Evolutionary conservation across 306 rosid genomes (phyloP).

Genomic region (Fragaria ananassa): DNA sequence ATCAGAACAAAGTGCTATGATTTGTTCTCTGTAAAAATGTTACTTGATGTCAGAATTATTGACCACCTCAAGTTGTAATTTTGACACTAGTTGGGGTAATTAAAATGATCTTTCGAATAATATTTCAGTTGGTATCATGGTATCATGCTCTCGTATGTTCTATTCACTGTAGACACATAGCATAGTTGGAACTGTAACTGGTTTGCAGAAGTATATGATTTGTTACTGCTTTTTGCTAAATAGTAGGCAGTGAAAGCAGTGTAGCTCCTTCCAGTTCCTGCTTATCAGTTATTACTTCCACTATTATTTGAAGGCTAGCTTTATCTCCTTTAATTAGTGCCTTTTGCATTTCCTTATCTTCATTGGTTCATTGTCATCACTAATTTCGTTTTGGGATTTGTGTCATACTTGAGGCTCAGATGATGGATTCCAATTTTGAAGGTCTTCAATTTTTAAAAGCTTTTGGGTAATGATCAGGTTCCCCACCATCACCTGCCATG

Average conservation of each 20-base stretch:
- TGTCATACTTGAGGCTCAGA: slow-evolving; percentile 1
- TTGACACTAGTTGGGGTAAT: not conserved
- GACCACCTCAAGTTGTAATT: not conserved
- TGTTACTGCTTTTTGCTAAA: not conserved
- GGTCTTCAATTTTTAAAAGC: not conserved
- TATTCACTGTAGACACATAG: not conserved
- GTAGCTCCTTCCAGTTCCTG: not conserved
- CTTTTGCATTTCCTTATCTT: slow-evolving; percentile 9
- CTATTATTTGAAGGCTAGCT: not conserved
- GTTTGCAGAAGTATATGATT: not conserved
- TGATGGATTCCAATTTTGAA: not conserved
- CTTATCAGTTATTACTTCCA: not conserved
- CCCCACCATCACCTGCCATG: slow-evolving; percentile 10
- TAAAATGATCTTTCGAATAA: not conserved
- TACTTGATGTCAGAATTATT: not conserved
- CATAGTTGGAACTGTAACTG: not conserved
- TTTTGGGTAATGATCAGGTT: slow-evolving; percentile 11
- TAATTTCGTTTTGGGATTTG: not conserved
- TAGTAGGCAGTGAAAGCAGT: not conserved
- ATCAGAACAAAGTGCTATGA: slow-evolving; percentile 1
- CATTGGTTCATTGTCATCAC: not conserved
- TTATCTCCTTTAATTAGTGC: not conserved
- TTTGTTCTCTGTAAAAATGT: slow-evolving; percentile 3
- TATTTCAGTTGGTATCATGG: not conserved
- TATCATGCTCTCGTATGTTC: not conserved